Evolutionary conservation across 805 yeast species (phyloP), one percentile per base, ranked within the genome.

Genomic region (Candida arabinofermentans): DNA sequence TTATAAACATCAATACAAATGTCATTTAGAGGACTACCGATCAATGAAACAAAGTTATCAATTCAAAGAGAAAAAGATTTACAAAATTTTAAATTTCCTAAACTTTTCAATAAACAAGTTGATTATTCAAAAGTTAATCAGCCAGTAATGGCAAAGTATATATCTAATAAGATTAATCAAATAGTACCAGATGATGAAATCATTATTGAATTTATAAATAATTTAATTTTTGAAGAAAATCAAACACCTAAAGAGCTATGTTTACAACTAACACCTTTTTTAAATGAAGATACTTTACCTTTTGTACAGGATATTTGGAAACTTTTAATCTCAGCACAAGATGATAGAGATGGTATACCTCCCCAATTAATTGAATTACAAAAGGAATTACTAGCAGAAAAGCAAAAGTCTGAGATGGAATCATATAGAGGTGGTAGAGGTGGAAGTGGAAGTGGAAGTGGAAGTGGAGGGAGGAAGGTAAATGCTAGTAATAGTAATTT

Each of bases 181-280:
- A 55, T 63, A 9, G 53, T 74, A 10, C 77, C 77, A 0, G 79
- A 72, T 35, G 82, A 77, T 48, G 82, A 76, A 19, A 58, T 57
- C 14, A 69, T 76, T 3, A 59, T 65, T 3, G 78, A 71, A 30
- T 75, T 72, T 41, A 54, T 71, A 4, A 55, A 58, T 37, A 79
- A 77, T 50, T 54, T 76, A 34, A 40, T 54, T 0, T 52, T 77
- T 29, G 64, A 57, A 8, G 67, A 61, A 8, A 44, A 48, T 14
- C 71, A 74, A 0, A 65, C 67, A 40, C 67, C 72, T n/a, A 58
- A 61, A 24, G 61, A 59, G 9, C 63, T 77, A 19, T 67, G 68
- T 34, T 44, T 57, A 9, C 79, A 76, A 40, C 47, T 75, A 58
- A 44, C 50, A 27, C 75, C 72, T n/a, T 75, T 75, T 47, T 54